A percentile compares a stretch with the other conserved stretches of the same genome.
Evolutionary conservation across 441 rosid genomes (phyloP).

Genomic region (Syzygium malaccense): DNA sequence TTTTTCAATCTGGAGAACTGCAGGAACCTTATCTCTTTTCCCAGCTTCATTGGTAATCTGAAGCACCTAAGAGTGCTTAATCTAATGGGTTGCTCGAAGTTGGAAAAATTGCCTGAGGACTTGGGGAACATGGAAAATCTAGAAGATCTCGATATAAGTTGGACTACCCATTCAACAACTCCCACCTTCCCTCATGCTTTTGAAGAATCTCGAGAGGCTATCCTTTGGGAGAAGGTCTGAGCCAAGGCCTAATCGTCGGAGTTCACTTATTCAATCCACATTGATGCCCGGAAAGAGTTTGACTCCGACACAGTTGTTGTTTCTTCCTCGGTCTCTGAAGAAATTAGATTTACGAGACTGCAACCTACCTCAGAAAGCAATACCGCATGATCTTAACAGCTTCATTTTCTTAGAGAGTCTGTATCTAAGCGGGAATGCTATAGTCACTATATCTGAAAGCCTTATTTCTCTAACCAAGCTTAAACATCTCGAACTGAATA

Average conservation of each 20-base stretch:
- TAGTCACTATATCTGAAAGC: slow-evolving; percentile 17
- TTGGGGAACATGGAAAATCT: not conserved
- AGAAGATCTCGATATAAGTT: not conserved
- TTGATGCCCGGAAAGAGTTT: not conserved
- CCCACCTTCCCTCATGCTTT: not conserved
- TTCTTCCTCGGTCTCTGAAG: not conserved
- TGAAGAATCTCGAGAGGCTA: not conserved
- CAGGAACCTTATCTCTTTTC: no score
- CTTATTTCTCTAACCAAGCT: slow-evolving; percentile 18
- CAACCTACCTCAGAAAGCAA: not conserved
- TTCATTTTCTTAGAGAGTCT: slow-evolving; percentile 5
- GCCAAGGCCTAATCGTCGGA: no score
- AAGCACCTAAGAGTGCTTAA: not conserved
- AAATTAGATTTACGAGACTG: not conserved
- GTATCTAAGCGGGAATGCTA: slow-evolving; percentile 14
- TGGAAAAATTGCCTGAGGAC: not conserved
- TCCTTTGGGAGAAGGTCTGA: not conserved
- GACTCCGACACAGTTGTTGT: not conserved
- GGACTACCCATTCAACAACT: not conserved
- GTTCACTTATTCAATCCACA: not conserved
- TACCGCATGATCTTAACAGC: not conserved
- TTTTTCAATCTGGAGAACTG: no score
- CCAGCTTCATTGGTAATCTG: no score
- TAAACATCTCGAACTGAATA: slow-evolving; percentile 7
- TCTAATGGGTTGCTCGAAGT: not conserved